A percentile compares a stretch with the other conserved stretches of the same genome.
phyloP scores from a whole-genome alignment of 257 asterid genomes.

The Solanum peruvianum region DNA sequence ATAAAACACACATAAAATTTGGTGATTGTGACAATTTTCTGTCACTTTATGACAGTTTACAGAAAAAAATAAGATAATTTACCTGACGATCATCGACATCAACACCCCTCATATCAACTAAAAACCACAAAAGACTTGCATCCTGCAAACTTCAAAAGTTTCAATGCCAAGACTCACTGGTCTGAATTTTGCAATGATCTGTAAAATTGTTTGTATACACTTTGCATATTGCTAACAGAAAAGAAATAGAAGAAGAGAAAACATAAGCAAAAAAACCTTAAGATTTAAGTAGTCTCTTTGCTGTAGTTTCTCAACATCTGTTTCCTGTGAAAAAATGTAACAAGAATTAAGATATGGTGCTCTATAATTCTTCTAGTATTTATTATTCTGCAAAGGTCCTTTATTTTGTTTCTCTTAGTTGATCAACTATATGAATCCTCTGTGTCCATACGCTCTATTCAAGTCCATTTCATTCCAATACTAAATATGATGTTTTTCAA shows the following conservation, averaged over 20 bases:
- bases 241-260: not conserved
- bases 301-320: slow-evolving; percentile 92
- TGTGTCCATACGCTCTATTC: not conserved
- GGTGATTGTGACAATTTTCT: not conserved
- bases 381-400: not conserved
- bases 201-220: not conserved
- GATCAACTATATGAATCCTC: not conserved
- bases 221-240: not conserved
- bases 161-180: slow-evolving; percentile 26
- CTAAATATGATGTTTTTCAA: not conserved
- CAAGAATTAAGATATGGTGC: not conserved
- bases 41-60: not conserved
- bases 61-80: slow-evolving; percentile 9
- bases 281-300: slow-evolving; percentile 85
- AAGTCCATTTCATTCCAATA: not conserved
- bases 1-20: not conserved
- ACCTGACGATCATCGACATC: slow-evolving; percentile 99
- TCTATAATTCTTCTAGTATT: not conserved
- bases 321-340: slow-evolving; percentile 44
- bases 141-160: slow-evolving; percentile 74
- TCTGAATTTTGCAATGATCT: not conserved
- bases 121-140: slow-evolving; percentile 94
- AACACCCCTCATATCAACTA: slow-evolving; percentile 97
- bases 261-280: slow-evolving; percentile 32
- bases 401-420: not conserved